Conservation (phyloP, 2,329 filamentous ascomycete species). For the Claviceps spartinae region DNA sequence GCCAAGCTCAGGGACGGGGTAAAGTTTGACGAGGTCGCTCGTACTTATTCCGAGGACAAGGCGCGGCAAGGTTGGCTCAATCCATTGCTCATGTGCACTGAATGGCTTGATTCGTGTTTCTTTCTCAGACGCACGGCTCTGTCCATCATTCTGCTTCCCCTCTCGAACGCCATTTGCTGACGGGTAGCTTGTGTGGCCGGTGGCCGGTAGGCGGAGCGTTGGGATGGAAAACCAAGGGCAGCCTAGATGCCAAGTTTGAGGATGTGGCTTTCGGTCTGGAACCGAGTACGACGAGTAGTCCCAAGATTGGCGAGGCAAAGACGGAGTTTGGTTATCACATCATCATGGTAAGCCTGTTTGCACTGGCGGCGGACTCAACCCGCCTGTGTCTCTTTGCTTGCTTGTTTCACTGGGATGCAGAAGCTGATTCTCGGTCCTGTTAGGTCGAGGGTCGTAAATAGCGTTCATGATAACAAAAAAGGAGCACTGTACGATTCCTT, state of each 20-base stretch:
- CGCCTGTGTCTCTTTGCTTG: not conserved
- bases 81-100: not conserved
- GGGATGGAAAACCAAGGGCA: constrained; percentile 60
- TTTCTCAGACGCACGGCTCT: too few relatives aligned
- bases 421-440: not conserved
- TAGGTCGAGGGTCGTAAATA: constrained; percentile 30
- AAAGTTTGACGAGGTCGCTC: constrained; percentile 64
- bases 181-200: too few relatives aligned
- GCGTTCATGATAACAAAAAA: not conserved
- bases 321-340: constrained; percentile 69
- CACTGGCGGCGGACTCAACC: not conserved
- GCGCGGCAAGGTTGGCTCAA: constrained; percentile 41
- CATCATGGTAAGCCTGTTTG: constrained; percentile 47
- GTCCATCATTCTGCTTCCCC: not conserved
- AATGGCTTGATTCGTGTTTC: not conserved
- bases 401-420: not conserved
- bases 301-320: constrained; percentile 57
- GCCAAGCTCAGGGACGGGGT: constrained; percentile 51
- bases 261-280: constrained; percentile 58
- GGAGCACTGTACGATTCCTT: not conserved
- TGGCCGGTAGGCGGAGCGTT: constrained; percentile 45
- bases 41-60: constrained; percentile 65
- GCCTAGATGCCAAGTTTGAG: constrained; percentile 55
- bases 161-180: not conserved
- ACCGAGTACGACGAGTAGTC: constrained; percentile 47